Conservation (phyloP, 73 alveolate species). For the Uronychia binucleata region DNA sequence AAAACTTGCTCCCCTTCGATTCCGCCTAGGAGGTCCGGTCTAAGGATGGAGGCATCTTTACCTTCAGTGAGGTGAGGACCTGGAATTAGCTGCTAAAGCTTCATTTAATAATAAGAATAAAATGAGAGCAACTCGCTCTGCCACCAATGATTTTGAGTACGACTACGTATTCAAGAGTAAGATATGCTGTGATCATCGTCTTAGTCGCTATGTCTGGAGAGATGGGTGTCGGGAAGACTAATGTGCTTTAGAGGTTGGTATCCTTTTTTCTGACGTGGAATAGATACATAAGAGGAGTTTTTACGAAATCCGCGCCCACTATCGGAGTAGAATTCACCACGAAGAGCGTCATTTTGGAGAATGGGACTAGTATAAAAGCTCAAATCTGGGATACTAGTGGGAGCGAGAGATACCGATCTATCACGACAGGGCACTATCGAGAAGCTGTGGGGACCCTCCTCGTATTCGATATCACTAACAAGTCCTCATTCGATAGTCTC, state of each 20-base stretch:
- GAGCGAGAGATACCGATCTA: slow-evolving; percentile 82
- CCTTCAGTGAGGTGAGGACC: too few relatives aligned
- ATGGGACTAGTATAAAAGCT: slow-evolving; percentile 76
- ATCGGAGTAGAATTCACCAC: slow-evolving; percentile 91
- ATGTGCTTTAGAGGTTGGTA: slow-evolving; percentile 36
- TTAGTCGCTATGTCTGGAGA: slow-evolving; percentile 7
- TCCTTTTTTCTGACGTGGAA: background rate
- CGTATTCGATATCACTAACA: slow-evolving; percentile 69
- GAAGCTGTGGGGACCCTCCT: slow-evolving; percentile 86
- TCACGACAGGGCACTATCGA: slow-evolving; percentile 79
- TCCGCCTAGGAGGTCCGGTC: background rate
- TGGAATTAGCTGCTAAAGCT: too few relatives aligned
- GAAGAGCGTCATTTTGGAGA: slow-evolving; percentile 68
- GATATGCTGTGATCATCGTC: background rate
- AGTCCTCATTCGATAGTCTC: slow-evolving; percentile 67
- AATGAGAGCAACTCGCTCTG: background rate
- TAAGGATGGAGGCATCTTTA: background rate
- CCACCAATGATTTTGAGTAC: background rate
- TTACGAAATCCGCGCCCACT: slow-evolving; percentile 57
- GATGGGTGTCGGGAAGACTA: slow-evolving; percentile 31
- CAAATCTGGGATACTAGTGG: slow-evolving; percentile 93
- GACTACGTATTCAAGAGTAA: background rate
- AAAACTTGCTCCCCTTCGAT: background rate
- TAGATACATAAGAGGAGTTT: background rate
- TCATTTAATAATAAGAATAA: background rate